Conservation (phyloP, 2,329 filamentous ascomycete genomes). For the Nannizziopsis barbatae region DNA sequence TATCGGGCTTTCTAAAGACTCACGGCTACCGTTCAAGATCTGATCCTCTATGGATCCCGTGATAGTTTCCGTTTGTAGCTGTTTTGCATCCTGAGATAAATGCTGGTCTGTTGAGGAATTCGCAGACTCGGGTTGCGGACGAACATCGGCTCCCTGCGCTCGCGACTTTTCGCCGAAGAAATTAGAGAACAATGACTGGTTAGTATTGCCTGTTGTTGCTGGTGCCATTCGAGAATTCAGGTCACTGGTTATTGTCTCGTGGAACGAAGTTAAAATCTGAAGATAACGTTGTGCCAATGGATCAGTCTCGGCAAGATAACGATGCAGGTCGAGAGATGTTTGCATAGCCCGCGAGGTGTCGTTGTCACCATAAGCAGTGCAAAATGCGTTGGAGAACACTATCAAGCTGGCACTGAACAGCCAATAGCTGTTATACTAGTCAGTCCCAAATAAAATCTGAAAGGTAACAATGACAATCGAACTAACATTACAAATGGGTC, state of each 20-base stretch:
- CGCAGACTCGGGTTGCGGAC: not conserved
- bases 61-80: not conserved
- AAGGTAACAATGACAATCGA: conserved; percentile 2
- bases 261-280: conserved; percentile 43
- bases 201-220: not conserved
- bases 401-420: conserved; percentile 47
- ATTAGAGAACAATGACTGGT: conserved; percentile 5
- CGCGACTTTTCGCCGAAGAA: conserved; percentile 10
- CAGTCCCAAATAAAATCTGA: not conserved
- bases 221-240: not conserved
- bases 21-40: not conserved
- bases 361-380: conserved; percentile 38
- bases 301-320: conserved; percentile 40
- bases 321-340: conserved; percentile 41
- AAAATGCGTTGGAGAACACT: conserved; percentile 48
- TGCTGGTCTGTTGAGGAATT: not conserved
- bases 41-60: not conserved
- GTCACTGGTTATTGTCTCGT: conserved; percentile 21
- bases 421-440: conserved; percentile 38
- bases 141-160: not conserved
- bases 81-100: not conserved
- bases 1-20: conserved; percentile 1
- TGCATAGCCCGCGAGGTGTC: conserved; percentile 36
- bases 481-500: conserved; percentile 49
- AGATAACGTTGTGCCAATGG: conserved; percentile 41